Evolutionary conservation across 2,329 filamentous ascomycete species (phyloP), one percentile per base, ranked within the genome.

Genomic region (Neophaeococcomyces aloes): DNA sequence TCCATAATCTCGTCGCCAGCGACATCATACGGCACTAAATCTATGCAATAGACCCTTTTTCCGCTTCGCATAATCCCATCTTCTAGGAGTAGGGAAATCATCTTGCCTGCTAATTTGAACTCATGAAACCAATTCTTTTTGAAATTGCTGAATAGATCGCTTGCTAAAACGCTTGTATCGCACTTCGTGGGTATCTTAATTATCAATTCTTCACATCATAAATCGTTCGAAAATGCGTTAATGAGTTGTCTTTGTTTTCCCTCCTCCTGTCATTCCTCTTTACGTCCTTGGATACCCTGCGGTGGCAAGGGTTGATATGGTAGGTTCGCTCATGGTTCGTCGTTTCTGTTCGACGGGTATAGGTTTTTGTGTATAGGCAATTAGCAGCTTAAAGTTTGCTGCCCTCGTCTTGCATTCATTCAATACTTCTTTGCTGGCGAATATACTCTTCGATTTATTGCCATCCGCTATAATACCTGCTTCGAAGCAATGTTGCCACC

Each of bases 401-500:
- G 83, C 81, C 60, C 83, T 80, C 60, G 83, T 80, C 64, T 93
- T 84, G 57, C 88, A 95, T 65, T 98, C 91, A 13, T 76, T 69
- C 36, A 96, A 68, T 21, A 96, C 65, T 7, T 73, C 72, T 44
- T 73, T 76, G 58, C 95, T 83, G 36, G 72, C 74, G 82, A 88
- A 96, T 53, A 96, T 84, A 60, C 83, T 81, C 47, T 64, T 76
- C 35, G 68, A 66, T 37, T 68, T 65, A 38, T 69, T 60, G 38
- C 67, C 61, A 47, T 71, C 64, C 1, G 63, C 59, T 47, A 75
- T 62, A 7, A 79, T 69, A 3, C 75, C 71, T 45, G 74, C 77
- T 64, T 95, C 89, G 61, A 95, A 96, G 68, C 89, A 95, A 41
- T 83, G 78, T 7, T 79, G 84, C 64, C 94, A 96, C 91, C 91